phyloP scores from a whole-genome alignment of 2,329 filamentous ascomycete species.

The Teratosphaeria nubilosa region DNA sequence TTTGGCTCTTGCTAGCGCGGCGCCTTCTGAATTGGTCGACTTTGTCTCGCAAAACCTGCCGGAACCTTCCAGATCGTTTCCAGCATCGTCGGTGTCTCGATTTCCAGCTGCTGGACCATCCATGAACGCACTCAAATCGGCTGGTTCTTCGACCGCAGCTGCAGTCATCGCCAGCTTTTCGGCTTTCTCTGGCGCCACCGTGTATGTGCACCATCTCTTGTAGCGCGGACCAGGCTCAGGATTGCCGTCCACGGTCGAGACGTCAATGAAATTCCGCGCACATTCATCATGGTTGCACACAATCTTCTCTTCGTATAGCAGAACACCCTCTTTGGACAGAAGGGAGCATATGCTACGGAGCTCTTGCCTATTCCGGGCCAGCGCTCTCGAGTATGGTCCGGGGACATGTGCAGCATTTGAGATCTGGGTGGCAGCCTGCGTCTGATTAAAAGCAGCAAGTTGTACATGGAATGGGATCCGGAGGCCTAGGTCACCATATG shows the following conservation, averaged over 20 bases:
- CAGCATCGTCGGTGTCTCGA: not conserved
- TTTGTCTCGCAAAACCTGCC: not conserved
- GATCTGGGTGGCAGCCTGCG: slow-evolving; percentile 6
- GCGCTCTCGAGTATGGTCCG: slow-evolving; percentile 8
- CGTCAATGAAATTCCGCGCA: slow-evolving; percentile 15
- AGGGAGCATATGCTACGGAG: slow-evolving; percentile 11
- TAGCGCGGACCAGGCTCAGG: slow-evolving; percentile 2
- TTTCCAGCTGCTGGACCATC: not conserved
- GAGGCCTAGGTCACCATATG: slow-evolving; percentile 26
- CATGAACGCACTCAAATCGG: not conserved
- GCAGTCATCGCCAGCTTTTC: not conserved
- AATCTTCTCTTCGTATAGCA: slow-evolving; percentile 10
- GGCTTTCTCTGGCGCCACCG: slow-evolving; percentile 4
- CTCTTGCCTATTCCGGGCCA: slow-evolving; percentile 5
- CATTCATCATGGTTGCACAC: slow-evolving; percentile 17
- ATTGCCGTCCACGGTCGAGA: slow-evolving; percentile 11
- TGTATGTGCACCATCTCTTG: slow-evolving; percentile 18
- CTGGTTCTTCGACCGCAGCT: not conserved
- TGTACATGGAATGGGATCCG: slow-evolving; percentile 25
- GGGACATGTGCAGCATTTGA: slow-evolving; percentile 7
- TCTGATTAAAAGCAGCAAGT: slow-evolving; percentile 20
- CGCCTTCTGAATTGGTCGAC: not conserved
- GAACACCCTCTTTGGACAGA: slow-evolving; percentile 13
- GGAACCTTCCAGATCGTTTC: not conserved
- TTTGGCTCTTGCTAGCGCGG: not conserved